Base-by-base conservation (phyloP, 75 land plant genomes). In the Isoetes taiwanensis region DNA sequence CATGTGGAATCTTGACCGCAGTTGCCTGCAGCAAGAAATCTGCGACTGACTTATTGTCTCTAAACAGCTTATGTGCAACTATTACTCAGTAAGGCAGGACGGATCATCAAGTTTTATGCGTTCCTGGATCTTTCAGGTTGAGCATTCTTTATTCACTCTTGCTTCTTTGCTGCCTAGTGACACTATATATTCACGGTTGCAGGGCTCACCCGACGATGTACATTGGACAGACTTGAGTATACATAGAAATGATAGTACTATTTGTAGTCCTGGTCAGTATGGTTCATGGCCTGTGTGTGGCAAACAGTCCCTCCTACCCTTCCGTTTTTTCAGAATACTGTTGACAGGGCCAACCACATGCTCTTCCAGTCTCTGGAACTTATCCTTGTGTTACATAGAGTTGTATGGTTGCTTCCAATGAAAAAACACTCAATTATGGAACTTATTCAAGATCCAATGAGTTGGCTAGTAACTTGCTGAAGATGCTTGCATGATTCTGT, bases 61-160 rank as follows among this genome's bases (percentile, higher is more conserved):
- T 68, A 20, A 3, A 69, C 95, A 91, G 97, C 82, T 91, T 1
- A 84, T 91, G 78, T 91, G 97, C 78, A 91, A 91, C 64, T 84
- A 83, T 68, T 91, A 91, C 73, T 83, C 97, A 3, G 46, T 91
- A 58, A 79, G 97, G 60, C 95, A 83, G 35, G 97, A 91, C 62
- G 88, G 95, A 19, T 91, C 97, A 25, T 68, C 80, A 20, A 72
- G 76, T 17, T 87, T 66, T 40, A 54, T 72, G n/a, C 73, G 97
- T 54, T 65, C 28, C 19, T 91, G 97, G 97, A 66, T 75, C 66
- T 65, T 91, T 20, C 83, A 91, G 95, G 97, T 87, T 6, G 5
- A n/a, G n/a, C n/a, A n/a, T n/a, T n/a, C n/a, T n/a, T n/a, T n/a
- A n/a, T n/a, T n/a, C n/a, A n/a, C n/a, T n/a, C n/a, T n/a, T n/a